phyloP scores from a whole-genome alignment of 2,329 filamentous ascomycete species.

The Fusarium nodosum region DNA sequence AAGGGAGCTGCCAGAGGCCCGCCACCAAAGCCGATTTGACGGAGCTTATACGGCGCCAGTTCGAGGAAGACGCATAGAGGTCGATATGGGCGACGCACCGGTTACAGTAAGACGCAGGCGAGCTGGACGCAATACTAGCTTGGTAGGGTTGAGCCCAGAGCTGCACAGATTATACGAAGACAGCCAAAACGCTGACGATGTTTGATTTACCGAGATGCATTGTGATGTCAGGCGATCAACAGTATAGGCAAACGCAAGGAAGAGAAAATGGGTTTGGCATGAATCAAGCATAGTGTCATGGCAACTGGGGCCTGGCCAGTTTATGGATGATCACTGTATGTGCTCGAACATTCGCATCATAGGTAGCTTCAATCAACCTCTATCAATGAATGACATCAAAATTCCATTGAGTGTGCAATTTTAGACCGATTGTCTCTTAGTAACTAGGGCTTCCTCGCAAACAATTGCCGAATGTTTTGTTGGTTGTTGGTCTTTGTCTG shows the following conservation, averaged over 20 bases:
- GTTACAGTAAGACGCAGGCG: constrained; percentile 19
- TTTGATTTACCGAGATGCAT: constrained; percentile 23
- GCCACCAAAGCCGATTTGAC: constrained; percentile 45
- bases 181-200: constrained; percentile 62
- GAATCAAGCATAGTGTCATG: constrained; percentile 13
- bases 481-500: constrained; percentile 3
- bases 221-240: constrained; percentile 21
- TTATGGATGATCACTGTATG: not conserved
- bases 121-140: constrained; percentile 52
- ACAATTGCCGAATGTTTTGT: constrained; percentile 17
- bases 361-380: not conserved
- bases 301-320: constrained; percentile 2
- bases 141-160: constrained; percentile 58
- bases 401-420: not conserved
- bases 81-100: constrained; percentile 5
- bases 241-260: constrained; percentile 12
- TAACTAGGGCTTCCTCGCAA: constrained; percentile 8
- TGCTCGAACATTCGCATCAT: not conserved
- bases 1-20: constrained; percentile 44
- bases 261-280: constrained; percentile 20
- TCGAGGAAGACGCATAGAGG: constrained; percentile 23
- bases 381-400: not conserved
- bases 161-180: constrained; percentile 64
- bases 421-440: constrained; percentile 9
- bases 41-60: constrained; percentile 42